Evolutionary conservation across 352 stramenopile species (phyloP).

Genomic region (Globisporangium yorkense): DNA sequence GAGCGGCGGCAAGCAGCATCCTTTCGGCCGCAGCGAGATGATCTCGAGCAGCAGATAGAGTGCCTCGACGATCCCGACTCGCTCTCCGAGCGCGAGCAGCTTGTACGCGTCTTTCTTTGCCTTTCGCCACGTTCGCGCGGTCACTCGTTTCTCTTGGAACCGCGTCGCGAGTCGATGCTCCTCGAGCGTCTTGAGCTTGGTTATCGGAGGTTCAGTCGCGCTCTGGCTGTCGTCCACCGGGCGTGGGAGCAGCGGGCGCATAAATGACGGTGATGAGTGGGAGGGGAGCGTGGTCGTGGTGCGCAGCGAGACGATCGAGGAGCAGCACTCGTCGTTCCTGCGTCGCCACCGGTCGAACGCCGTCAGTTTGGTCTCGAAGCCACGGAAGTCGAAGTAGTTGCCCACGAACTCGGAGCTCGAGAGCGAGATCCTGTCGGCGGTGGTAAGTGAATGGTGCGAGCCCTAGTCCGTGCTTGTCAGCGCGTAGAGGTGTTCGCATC

Average conservation of each 20-base stretch:
- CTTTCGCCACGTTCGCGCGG: slow-evolving; percentile 29
- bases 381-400: slow-evolving; percentile 9
- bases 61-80: slow-evolving; percentile 30
- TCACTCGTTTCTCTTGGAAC: slow-evolving; percentile 44
- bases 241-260: neutral
- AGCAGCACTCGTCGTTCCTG: slow-evolving; percentile 14
- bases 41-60: slow-evolving; percentile 59
- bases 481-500: neutral
- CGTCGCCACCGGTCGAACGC: slow-evolving; percentile 1
- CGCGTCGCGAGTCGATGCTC: slow-evolving; percentile 48
- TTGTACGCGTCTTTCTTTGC: slow-evolving; percentile 20
- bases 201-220: slow-evolving; percentile 10
- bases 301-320: slow-evolving; percentile 9
- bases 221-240: neutral
- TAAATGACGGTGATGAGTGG: neutral
- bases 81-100: slow-evolving; percentile 24
- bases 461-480: neutral
- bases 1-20: slow-evolving; percentile 23
- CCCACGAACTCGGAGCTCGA: slow-evolving; percentile 12
- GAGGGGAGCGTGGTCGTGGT: slow-evolving; percentile 14
- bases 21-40: slow-evolving; percentile 29
- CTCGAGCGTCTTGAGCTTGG: slow-evolving; percentile 40
- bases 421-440: slow-evolving; percentile 1
- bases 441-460: neutral
- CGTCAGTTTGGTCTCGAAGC: slow-evolving; percentile 6